Evolutionary conservation across 495 filamentous ascomycete genomes (phyloP).

Genomic region (Annulohypoxylon nitens): DNA sequence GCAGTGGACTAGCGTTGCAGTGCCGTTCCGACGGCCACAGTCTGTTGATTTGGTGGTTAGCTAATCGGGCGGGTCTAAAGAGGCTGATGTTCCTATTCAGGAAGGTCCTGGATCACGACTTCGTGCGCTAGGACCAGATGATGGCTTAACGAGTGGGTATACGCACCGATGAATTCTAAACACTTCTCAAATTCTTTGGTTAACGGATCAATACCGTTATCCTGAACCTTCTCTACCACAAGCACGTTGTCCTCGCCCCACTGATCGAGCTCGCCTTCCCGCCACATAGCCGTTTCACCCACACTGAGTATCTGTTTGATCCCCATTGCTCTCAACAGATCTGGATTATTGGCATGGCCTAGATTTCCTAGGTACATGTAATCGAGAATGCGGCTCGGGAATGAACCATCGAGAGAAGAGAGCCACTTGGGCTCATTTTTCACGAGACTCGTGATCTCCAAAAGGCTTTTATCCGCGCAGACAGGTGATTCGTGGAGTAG

Average conservation of each 20-base stretch:
- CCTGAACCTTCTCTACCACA: constrained; percentile 86
- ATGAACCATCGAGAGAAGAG: constrained; percentile 84
- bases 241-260: constrained; percentile 83
- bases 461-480: constrained; percentile 52
- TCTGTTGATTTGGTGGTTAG: constrained; percentile 61
- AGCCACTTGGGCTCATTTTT: constrained; percentile 81
- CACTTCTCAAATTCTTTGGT: constrained; percentile 89
- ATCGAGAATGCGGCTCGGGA: constrained; percentile 88
- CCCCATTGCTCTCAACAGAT: constrained; percentile 80
- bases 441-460: constrained; percentile 60
- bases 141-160: constrained; percentile 2
- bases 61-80: constrained; percentile 26
- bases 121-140: constrained; percentile 14
- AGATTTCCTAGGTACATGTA: constrained; percentile 98
- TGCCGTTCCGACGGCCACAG: constrained; percentile 76
- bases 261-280: constrained; percentile 70
- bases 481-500: constrained; percentile 68
- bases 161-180: constrained; percentile 90
- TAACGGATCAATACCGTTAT: constrained; percentile 95
- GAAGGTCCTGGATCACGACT: constrained; percentile 14
- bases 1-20: constrained; percentile 95
- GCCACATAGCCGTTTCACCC: constrained; percentile 90
- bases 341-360: constrained; percentile 91
- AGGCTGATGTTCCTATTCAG: not conserved
- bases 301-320: constrained; percentile 92